Evolutionary conservation across 768 basidiomycete genomes (phyloP).

Genomic region (Boletales sp.): DNA sequence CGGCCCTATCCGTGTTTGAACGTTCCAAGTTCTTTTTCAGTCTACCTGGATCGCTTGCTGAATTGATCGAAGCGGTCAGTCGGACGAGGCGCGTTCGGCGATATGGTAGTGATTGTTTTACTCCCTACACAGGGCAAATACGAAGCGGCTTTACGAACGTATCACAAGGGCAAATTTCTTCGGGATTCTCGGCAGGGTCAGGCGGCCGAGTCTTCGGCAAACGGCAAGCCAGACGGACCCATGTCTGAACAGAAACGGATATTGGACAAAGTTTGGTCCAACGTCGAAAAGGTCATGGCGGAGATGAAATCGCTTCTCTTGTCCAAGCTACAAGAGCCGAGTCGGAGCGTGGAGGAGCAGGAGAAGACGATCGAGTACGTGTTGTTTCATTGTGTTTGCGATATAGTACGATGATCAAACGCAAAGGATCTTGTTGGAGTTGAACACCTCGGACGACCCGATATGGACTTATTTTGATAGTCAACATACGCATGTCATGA

Average conservation of each 20-base stretch:
- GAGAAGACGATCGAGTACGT: slow-evolving; percentile 96
- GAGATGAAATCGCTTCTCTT: slow-evolving; percentile 82
- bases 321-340: slow-evolving; percentile 77
- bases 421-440: slow-evolving; percentile 80
- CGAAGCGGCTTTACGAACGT: slow-evolving; percentile 90
- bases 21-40: slow-evolving; percentile 98
- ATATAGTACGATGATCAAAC: slow-evolving; percentile 7
- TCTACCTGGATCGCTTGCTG: slow-evolving; percentile 86
- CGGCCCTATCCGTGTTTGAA: slow-evolving; percentile 93
- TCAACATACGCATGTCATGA: slow-evolving; percentile 84
- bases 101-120: slow-evolving; percentile 1
- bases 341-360: slow-evolving; percentile 84
- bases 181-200: slow-evolving; percentile 88
- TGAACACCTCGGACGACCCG: slow-evolving; percentile 85
- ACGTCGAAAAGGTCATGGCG: slow-evolving; percentile 90
- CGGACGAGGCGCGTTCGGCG: neutral
- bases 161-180: slow-evolving; percentile 93
- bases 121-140: slow-evolving; percentile 74
- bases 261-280: slow-evolving; percentile 93
- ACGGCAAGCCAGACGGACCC: slow-evolving; percentile 43
- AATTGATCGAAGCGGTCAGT: slow-evolving; percentile 83
- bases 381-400: slow-evolving; percentile 22
- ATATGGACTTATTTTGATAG: slow-evolving; percentile 95
- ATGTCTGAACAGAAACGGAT: slow-evolving; percentile 87
- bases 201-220: slow-evolving; percentile 62